Conservation (phyloP, 352 stramenopile species). For the Phytophthora sojae region DNA sequence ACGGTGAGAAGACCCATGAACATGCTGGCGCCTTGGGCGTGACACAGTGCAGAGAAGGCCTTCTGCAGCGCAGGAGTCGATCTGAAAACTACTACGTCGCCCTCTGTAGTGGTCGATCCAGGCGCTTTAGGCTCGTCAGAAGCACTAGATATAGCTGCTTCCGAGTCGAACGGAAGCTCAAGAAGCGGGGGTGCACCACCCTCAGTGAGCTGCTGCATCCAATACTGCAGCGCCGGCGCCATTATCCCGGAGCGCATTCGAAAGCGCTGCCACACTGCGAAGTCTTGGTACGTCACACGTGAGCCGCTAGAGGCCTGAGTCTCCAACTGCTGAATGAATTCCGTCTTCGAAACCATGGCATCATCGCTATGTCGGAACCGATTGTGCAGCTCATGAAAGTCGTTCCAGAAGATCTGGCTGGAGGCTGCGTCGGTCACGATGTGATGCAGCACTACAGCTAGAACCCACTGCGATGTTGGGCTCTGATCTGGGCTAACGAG, state of each 20-base stretch:
- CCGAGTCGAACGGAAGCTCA: slow-evolving; percentile 52
- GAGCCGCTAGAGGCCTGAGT: not conserved
- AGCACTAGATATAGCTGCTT: not conserved
- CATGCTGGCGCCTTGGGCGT: slow-evolving; percentile 44
- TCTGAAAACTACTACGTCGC: slow-evolving; percentile 46
- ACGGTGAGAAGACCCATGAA: slow-evolving; percentile 60
- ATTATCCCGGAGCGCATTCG: slow-evolving; percentile 47
- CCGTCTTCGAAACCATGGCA: not conserved
- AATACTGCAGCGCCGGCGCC: slow-evolving; percentile 52
- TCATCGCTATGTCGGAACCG: slow-evolving; percentile 7
- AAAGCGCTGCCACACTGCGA: slow-evolving; percentile 50
- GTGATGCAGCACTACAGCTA: slow-evolving; percentile 59
- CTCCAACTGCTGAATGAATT: slow-evolving; percentile 15
- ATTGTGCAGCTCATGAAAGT: slow-evolving; percentile 41
- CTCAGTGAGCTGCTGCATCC: slow-evolving; percentile 45
- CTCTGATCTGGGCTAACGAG: slow-evolving; percentile 12
- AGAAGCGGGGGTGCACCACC: slow-evolving; percentile 33
- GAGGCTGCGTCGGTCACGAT: slow-evolving; percentile 64
- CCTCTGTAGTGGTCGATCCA: slow-evolving; percentile 6
- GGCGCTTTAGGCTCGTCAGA: slow-evolving; percentile 4
- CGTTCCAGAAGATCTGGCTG: slow-evolving; percentile 54
- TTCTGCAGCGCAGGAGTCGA: slow-evolving; percentile 36
- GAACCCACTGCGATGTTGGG: slow-evolving; percentile 29
- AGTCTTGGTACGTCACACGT: slow-evolving; percentile 56
- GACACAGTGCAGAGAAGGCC: slow-evolving; percentile 42